Evolutionary conservation across 805 yeast species (phyloP).

Genomic region (Schwanniomyces occidentalis): DNA sequence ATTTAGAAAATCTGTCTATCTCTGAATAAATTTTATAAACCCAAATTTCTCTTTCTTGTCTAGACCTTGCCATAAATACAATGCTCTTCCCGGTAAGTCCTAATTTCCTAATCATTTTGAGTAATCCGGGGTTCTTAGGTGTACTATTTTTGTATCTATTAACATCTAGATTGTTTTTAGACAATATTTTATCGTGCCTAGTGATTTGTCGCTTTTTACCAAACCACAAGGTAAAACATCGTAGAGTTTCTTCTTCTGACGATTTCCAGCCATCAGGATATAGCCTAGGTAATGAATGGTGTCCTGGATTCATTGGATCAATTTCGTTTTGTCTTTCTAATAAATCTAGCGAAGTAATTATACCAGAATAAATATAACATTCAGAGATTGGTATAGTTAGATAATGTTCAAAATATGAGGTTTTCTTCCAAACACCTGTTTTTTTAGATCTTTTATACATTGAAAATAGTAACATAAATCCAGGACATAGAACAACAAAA

Average conservation of each 20-base stretch:
- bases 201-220: slow-evolving; percentile 58
- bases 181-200: slow-evolving; percentile 11
- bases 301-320: slow-evolving; percentile 54
- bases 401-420: slow-evolving; percentile 51
- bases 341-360: slow-evolving; percentile 57
- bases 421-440: slow-evolving; percentile 47
- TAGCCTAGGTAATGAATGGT: slow-evolving; percentile 63
- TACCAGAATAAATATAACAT: slow-evolving; percentile 78
- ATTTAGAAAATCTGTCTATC: slow-evolving; percentile 40
- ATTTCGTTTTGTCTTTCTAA: slow-evolving; percentile 45
- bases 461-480: slow-evolving; percentile 60
- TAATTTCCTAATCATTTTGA: slow-evolving; percentile 50
- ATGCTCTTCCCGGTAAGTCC: slow-evolving; percentile 69
- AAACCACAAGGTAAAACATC: slow-evolving; percentile 86
- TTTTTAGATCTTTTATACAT: slow-evolving; percentile 46
- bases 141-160: slow-evolving; percentile 8
- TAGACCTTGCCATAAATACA: slow-evolving; percentile 77
- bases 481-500: slow-evolving; percentile 69
- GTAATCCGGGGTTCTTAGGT: slow-evolving; percentile 42
- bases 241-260: slow-evolving; percentile 67
- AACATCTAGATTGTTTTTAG: slow-evolving; percentile 10
- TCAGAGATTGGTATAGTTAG: slow-evolving; percentile 61
- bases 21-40: slow-evolving; percentile 49
- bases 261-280: slow-evolving; percentile 86
- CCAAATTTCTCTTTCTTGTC: slow-evolving; percentile 86